Evolutionary conservation across 2,329 filamentous ascomycete genomes (phyloP), one percentile per base, ranked within the genome.

Genomic region (Fusarium sp.): DNA sequence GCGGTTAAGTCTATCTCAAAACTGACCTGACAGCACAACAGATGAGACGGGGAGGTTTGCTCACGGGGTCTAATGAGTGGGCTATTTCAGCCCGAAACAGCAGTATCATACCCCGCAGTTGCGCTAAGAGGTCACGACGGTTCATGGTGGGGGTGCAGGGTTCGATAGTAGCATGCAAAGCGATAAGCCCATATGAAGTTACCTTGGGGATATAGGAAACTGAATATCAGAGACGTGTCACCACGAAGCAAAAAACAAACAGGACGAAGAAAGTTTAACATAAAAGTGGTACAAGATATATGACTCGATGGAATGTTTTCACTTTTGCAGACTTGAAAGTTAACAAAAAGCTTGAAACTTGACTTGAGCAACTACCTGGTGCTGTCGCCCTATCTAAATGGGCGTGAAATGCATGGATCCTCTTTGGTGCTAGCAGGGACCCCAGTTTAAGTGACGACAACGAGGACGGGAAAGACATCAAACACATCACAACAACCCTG

Each of bases 101-200:
- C 58, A 62, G 65, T 68, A 67, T 71, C 53, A 58, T 73, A 73
- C 70, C 70, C 70, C 70, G 70, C 70, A 73, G 70, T 61, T 65
- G 71, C 70, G 66, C 70, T 73, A 73, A 67, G 50, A 73, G 65
- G 70, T 73, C 70, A 73, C 70, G 70, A 58, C 69, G 65, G 65
- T 65, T 73, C 52, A 55, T 72, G 66, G 71, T 73, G 70, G 70
- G 69, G 70, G 61, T 56, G 61, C 25, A 72, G 60, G 60, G 70
- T 71, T 62, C 58, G 70, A 72, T 72, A 73, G 70, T 52, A 62
- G 66, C 68, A 73, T 73, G 70, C 66, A 73, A 18, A 56, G 66
- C 70, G 70, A 73, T 73, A 73, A 73, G 57, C 20, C 47, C 52
- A 44, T 39, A n/a, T 14, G 45, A n/a, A 31, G 45, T 47, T 47